Evolutionary conservation across 1,284 basidiomycete genomes (phyloP), one percentile per base, ranked within the genome.

Genomic region (Sporisorium exsertum): DNA sequence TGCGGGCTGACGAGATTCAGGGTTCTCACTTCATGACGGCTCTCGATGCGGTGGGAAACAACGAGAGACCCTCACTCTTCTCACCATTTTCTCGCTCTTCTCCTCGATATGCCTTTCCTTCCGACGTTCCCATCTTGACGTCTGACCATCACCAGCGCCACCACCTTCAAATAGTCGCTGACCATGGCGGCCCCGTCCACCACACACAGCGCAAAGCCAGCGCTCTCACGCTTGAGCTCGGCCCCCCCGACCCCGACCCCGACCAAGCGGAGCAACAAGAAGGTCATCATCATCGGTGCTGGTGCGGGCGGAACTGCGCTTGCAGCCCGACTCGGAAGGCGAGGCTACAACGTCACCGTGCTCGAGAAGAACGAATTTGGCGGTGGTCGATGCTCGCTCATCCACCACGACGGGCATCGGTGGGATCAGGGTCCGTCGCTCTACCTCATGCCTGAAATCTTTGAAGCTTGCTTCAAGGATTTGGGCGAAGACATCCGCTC

Each of bases 331-430:
- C 82, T 88, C 5, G 86, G 86, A 9, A 84, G 87, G 57, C 86
- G 86, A 3, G 88, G 88, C 1, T 84, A 88, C 68, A 79, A 86
- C 15, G 88, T 88, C 3, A 87, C 86, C 22, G 85, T 88, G 2
- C 82, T 87, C 35, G 87, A 87, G 78, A 64, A 77, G 62, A 80
- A 82, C 64, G 37, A 49, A 3, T 72, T 66, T 40, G 86, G 87
- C 8, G 88, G 88, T 3, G 88, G 88, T 13, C 81, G 88, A 72
- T 89, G 88, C 81, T 87, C 87, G 64, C 79, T 89, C 63, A 86
- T 89, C 51, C 85, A 87, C 58, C 85, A 87, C 59, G 85, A 87
- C 32, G 88, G 88, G 2, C 87, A 88, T 72, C 74, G 84, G 53
- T 86, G 86, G 79, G 83, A 86, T 58, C 83, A 87, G 79, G 79